Evolutionary conservation across 352 stramenopile species (phyloP).

Genomic region (Peronospora farinosa): DNA sequence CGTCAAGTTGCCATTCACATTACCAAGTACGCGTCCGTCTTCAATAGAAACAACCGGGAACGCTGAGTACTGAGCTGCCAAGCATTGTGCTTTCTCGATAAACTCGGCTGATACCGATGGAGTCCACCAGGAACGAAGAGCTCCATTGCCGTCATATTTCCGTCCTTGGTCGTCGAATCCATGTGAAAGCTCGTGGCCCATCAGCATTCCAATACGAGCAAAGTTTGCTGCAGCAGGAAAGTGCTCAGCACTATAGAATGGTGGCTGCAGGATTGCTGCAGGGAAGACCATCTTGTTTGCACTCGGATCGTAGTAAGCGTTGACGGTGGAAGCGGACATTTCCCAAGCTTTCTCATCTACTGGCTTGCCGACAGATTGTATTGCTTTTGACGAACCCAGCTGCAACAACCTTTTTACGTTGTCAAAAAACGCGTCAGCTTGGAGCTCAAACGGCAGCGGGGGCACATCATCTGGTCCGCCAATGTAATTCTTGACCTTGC

Average conservation of each 20-base stretch:
- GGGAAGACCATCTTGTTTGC: slow-evolving; percentile 91
- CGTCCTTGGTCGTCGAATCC: slow-evolving; percentile 91
- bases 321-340: slow-evolving; percentile 90
- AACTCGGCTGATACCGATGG: slow-evolving; percentile 43
- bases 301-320: slow-evolving; percentile 73
- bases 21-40: slow-evolving; percentile 39
- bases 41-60: slow-evolving; percentile 39
- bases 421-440: slow-evolving; percentile 44
- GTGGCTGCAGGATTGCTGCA: slow-evolving; percentile 88
- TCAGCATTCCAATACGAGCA: slow-evolving; percentile 88
- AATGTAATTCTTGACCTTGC: slow-evolving; percentile 78
- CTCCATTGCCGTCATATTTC: slow-evolving; percentile 79
- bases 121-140: slow-evolving; percentile 91
- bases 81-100: slow-evolving; percentile 43
- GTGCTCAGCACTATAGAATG: slow-evolving; percentile 62
- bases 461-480: slow-evolving; percentile 43
- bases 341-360: slow-evolving; percentile 60
- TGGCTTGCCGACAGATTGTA: slow-evolving; percentile 36
- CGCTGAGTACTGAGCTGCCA: slow-evolving; percentile 53
- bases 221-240: slow-evolving; percentile 88
- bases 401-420: slow-evolving; percentile 46
- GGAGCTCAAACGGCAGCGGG: slow-evolving; percentile 48
- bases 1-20: slow-evolving; percentile 87
- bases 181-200: slow-evolving; percentile 92
- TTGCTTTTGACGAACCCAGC: slow-evolving; percentile 21